Base-by-base conservation (phyloP, 2,329 filamentous ascomycete species). In the Penicillium sp. region DNA sequence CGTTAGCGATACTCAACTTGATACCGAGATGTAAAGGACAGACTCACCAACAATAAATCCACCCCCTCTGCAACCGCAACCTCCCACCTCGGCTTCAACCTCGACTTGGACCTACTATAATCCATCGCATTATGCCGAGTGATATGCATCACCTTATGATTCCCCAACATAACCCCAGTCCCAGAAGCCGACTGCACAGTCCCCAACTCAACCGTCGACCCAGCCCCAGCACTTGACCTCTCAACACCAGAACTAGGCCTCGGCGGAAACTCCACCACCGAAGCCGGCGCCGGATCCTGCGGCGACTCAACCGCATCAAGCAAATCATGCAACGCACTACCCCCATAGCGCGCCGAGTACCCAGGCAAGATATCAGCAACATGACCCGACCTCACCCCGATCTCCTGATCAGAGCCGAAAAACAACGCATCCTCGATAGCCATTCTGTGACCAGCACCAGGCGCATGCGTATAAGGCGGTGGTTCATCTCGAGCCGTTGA, bases 291-390 rank as follows among this genome's bases (percentile, higher is more conserved):
- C 2, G 62, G 62, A n/a, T 63, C 61, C 0, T 47, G 36, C 7
- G 61, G 62, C 14, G 61, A 57, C 43, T 65, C 62, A 31, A 65
- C 53, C 1, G 62, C 62, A 22, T 65, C 62, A 0, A 65, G 56
- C 4, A 65, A 34, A 41, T 65, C 62, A 4, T 58, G 57, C 14
- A 65, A 6, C 1, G 56, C 51, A 40, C 59, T 57, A n/a, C 42
- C 54, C 13, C 34, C 34, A 14, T n/a, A 36, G 6, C 34, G 59
- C 7, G 62, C 58, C 1, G 59, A 61, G 4, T 36, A 36, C 11
- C 34, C 34, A 13, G 34, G 34, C 34, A 36, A 7, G 24, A 27
- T 27, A 27, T 27, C 24, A n/a, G 34, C 34, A 5, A n/a, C 34
- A 36, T 36, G 11, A 7, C 34, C n/a, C 3, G 34, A 36, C 34